phyloP scores from a whole-genome alignment of 345 rosid species.

The Salix koriyanagi region DNA sequence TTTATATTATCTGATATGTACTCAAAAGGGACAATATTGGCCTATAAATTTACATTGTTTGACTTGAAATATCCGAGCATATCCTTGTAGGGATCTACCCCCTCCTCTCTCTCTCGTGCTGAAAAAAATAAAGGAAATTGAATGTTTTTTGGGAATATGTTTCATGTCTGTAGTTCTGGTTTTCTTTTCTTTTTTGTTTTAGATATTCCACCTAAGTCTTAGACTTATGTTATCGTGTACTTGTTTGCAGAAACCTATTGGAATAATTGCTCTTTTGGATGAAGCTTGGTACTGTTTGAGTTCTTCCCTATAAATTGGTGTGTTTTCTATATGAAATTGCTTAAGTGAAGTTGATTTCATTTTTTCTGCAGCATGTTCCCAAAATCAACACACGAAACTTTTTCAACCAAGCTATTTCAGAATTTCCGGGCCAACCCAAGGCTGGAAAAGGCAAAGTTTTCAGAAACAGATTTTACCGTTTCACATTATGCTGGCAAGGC shows the following conservation, averaged over 20 bases:
- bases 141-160: background rate
- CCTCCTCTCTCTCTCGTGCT: too few relatives aligned
- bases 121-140: background rate
- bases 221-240: conserved; percentile 13
- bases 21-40: background rate
- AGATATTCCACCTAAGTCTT: background rate
- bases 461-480: conserved; percentile 84
- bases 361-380: conserved; percentile 89
- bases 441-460: conserved; percentile 87
- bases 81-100: background rate
- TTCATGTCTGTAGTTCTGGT: background rate
- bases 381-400: conserved; percentile 81
- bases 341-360: conserved; percentile 38
- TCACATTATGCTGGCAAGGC: conserved; percentile 99
- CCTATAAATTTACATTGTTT: background rate
- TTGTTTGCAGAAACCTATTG: conserved; percentile 91
- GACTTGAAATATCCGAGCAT: background rate
- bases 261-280: conserved; percentile 88
- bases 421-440: conserved; percentile 55
- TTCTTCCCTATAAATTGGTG: conserved; percentile 32
- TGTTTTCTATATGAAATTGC: conserved; percentile 22
- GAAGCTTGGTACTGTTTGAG: conserved; percentile 86
- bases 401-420: conserved; percentile 83
- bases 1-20: background rate
- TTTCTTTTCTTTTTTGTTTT: conserved; percentile 10